Evolutionary conservation across 768 basidiomycete genomes (phyloP).

Genomic region (Termitomyces sp.): DNA sequence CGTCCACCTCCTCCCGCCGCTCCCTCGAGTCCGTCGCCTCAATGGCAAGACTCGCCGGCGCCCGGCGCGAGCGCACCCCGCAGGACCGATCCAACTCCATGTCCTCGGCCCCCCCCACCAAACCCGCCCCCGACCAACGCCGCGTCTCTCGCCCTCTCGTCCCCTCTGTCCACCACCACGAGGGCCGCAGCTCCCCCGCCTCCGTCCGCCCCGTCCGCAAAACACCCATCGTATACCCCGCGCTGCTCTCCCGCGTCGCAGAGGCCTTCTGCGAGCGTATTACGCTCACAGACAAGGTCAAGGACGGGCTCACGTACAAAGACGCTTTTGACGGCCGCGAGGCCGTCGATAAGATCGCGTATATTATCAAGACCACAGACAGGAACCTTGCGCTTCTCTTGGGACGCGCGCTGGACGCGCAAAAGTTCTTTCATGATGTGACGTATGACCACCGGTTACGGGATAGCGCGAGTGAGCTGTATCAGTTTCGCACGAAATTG

Average conservation of each 20-base stretch:
- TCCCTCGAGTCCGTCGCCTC: conserved; percentile 73
- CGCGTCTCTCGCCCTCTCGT: conserved; percentile 32
- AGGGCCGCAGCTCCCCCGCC: conserved; percentile 38
- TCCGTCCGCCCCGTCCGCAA: conserved; percentile 44
- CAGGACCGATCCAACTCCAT: conserved; percentile 78
- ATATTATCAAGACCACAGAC: conserved; percentile 98
- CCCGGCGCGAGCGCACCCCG: conserved; percentile 54
- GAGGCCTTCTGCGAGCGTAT: conserved; percentile 90
- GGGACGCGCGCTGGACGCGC: conserved; percentile 94
- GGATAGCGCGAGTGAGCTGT: conserved; percentile 85
- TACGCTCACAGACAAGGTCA: conserved; percentile 70
- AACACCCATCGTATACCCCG: conserved; percentile 89
- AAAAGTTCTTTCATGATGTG: conserved; percentile 99
- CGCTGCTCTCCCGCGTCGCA: conserved; percentile 89
- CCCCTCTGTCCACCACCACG: conserved; percentile 30
- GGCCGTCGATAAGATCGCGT: conserved; percentile 94
- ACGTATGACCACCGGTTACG: conserved; percentile 96
- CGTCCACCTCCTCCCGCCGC: conserved; percentile 38
- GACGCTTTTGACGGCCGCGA: conserved; percentile 96
- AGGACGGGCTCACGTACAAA: conserved; percentile 95
- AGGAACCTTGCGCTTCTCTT: conserved; percentile 91
- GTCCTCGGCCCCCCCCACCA: conserved; percentile 68
- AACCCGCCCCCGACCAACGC: conserved; percentile 25
- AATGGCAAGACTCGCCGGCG: conserved; percentile 40
- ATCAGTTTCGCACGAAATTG: conserved; percentile 86